Evolutionary conservation across 768 basidiomycete species (phyloP), one percentile per base, ranked within the genome.

Genomic region (Sutorius australiensis): DNA sequence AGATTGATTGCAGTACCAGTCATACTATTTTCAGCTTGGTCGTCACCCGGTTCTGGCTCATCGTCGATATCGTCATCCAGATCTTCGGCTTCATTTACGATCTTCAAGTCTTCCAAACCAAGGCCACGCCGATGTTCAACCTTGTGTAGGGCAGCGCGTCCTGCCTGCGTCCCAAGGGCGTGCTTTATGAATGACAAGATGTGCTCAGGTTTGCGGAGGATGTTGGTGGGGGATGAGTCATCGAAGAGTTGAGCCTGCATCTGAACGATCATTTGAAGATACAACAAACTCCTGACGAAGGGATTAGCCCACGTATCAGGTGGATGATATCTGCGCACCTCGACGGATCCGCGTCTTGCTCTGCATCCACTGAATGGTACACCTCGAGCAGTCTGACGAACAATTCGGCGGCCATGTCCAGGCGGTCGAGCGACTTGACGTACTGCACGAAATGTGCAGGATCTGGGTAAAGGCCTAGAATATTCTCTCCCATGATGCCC

Each of bases 131-230:
- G 46, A 13, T 6, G 48, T 40, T 46, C 34, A 7, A 32, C 12
- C 45, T 53, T 53, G 56, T 58, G 30, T n/a, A n/a, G 3, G 39
- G 47, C 30, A 3, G 28, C 21, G 38, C 14, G 38, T 24, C 44
- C 24, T 14, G 33, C 42, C 16, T 68, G 63, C 5, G 81, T 71
- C 44, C 84, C 81, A 5, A 97, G 72, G 1, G 88, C 87, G 53
- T 91, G 83, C 50, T 86, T 87, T 24, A 98, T 77, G 64, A 97
- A 97, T 3, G 79, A 75, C n/a, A 98, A 67, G 10, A 95, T 78
- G 51, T 94, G 83, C 10, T 78, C 77, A 0, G 90, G 87, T 53
- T 86, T 63, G 48, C 56, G 68, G 33, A 85, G 72, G 30, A 94
- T 80, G 54, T 77, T 83, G 4, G 79, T 76, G 0, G 81, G 75